Conservation (phyloP, 1,139 yeast genomes). For the Debaryomycetaceae sp. region DNA sequence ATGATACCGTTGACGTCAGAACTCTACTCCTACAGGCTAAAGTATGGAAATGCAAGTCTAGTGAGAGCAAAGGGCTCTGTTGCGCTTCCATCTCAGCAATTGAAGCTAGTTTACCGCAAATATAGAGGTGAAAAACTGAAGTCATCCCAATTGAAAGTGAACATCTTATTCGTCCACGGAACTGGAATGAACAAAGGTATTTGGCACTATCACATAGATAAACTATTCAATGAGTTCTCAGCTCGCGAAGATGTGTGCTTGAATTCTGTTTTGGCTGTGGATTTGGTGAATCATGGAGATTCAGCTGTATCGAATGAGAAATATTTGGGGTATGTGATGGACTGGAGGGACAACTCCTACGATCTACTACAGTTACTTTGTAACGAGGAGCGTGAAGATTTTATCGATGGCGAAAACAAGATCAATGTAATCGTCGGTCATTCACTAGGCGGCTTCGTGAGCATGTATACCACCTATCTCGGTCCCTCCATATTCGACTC, state of each 20-base stretch:
- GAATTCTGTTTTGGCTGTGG: constrained; percentile 42
- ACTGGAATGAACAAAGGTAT: constrained; percentile 57
- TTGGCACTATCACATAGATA: constrained; percentile 53
- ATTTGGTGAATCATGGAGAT: constrained; percentile 56
- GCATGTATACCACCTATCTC: constrained; percentile 39
- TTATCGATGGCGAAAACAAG: constrained; percentile 27
- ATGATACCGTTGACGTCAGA: constrained; percentile 3
- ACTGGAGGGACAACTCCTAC: constrained; percentile 57
- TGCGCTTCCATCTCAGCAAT: constrained; percentile 5
- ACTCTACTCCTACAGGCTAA: constrained; percentile 3
- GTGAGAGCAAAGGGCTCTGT: constrained; percentile 3
- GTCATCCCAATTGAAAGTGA: neutral
- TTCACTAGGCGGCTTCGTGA: constrained; percentile 60
- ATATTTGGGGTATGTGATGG: constrained; percentile 42
- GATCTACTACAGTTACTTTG: constrained; percentile 49
- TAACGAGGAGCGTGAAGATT: constrained; percentile 21
- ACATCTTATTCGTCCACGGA: constrained; percentile 52
- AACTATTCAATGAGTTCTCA: constrained; percentile 21
- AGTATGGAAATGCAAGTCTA: constrained; percentile 2
- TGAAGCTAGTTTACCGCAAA: constrained; percentile 22
- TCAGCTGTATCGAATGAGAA: constrained; percentile 46
- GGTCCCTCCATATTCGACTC: constrained; percentile 49
- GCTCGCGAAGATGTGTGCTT: constrained; percentile 9
- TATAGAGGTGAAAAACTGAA: constrained; percentile 11
- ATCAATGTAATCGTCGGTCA: constrained; percentile 50